phyloP scores from a whole-genome alignment of 2,329 filamentous ascomycete genomes.

The Pseudogymnoascus sp. region DNA sequence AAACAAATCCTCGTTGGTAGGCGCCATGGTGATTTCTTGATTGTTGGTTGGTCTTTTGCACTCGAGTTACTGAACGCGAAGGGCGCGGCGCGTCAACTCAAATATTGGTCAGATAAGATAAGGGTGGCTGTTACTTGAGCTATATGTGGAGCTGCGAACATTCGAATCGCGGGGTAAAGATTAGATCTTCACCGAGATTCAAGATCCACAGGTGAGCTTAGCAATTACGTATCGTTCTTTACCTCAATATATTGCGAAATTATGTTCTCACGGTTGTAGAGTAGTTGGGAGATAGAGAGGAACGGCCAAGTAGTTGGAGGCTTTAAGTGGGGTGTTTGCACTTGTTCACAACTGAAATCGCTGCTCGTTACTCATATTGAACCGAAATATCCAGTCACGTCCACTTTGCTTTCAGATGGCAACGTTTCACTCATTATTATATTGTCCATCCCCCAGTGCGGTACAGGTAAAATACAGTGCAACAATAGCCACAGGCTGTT shows the following conservation, averaged over 20 bases:
- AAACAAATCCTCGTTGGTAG: constrained; percentile 17
- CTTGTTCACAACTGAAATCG: not conserved
- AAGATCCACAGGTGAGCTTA: not conserved
- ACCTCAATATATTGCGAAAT: not conserved
- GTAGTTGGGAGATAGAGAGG: not conserved
- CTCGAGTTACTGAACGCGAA: not conserved
- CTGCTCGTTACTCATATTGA: not conserved
- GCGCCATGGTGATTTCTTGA: not conserved
- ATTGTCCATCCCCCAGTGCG: not conserved
- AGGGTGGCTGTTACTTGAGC: not conserved
- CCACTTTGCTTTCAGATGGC: not conserved
- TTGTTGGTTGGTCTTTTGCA: not conserved
- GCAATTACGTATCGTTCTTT: not conserved
- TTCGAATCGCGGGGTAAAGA: not conserved
- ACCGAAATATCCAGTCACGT: not conserved
- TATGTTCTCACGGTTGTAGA: not conserved
- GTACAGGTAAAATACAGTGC: not conserved
- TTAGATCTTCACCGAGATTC: not conserved
- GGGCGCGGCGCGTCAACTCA: not conserved
- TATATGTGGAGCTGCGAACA: not conserved
- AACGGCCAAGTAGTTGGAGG: not conserved
- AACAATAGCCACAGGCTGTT: not conserved
- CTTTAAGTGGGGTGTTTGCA: not conserved
- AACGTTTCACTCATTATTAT: not conserved
- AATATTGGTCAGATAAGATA: not conserved